Base-by-base conservation (phyloP, 2,329 filamentous ascomycete genomes). In the Fusarium euwallaceae region DNA sequence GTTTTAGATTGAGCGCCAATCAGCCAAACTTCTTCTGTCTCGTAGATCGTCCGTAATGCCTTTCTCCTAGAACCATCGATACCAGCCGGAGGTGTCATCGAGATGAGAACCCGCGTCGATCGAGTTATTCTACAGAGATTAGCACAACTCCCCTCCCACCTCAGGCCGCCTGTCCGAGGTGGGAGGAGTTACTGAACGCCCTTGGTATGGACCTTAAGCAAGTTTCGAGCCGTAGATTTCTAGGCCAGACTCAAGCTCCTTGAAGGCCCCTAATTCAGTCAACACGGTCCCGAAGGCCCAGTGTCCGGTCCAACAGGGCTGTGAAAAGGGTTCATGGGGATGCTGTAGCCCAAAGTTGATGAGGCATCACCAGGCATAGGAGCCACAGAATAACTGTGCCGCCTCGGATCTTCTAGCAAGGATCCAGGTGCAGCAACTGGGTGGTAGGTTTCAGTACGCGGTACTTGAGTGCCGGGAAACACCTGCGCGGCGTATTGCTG, bases 301-400 rank as follows among this genome's bases (percentile, higher is more conserved):
- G 76, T 66, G 16, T 70, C 73, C 20, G 70, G 69, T 16, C 71
- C 68, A 43, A 72, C 64, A 4, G 71, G 58, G 39, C 74, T 73
- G 36, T 77, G 71, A 34, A 78, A 80, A 6, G 73, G 61, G 27
- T 73, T 75, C 72, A 81, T 75, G 9, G 78, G 65, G 14, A 79
- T 75, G 9, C 70, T 76, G 63, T 80, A 80, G 36, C 71, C 72
- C 61, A 80, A 64, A 6, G 70, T 61, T n/a, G 78, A 64, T 34
- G 75, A 74, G 34, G 65, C 68, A 43, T 79, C 76, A 36, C 71
- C 71, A 9, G 71, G 53, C 51, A 78, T 71, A 22, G 76, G 67
- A 17, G 62, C 69, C 58, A 80, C 56, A 34, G 74, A 75, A 62
- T 77, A 79, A 41, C 73, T 78, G 20, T 78, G 75, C 36, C 78